phyloP scores from a whole-genome alignment of 2,329 filamentous ascomycete genomes.

The Sclerotinia subarctica region DNA sequence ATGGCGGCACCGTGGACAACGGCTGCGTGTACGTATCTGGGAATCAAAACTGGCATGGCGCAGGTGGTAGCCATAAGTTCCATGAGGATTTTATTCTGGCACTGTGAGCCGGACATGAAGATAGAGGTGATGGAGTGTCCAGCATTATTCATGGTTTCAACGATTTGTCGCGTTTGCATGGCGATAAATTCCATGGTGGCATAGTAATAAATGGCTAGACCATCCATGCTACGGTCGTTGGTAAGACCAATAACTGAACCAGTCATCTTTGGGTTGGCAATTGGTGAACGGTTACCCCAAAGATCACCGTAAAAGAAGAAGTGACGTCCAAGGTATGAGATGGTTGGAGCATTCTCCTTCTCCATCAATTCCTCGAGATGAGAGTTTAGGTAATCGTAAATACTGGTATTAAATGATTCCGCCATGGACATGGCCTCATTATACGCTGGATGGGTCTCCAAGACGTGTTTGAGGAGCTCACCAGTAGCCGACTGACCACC shows the following conservation, averaged over 20 bases:
- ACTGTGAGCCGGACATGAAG: conserved; percentile 98
- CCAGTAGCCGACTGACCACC: conserved; percentile 96
- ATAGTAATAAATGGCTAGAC: conserved; percentile 89
- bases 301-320: conserved; percentile 99
- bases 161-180: conserved; percentile 91
- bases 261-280: conserved; percentile 91
- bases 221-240: conserved; percentile 81
- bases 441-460: conserved; percentile 92
- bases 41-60: conserved; percentile 88
- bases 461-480: conserved; percentile 87
- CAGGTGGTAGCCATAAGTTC: conserved; percentile 86
- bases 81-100: conserved; percentile 93
- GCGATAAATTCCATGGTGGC: conserved; percentile 98
- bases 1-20: conserved; percentile 98
- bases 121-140: conserved; percentile 88
- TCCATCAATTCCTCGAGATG: conserved; percentile 76
- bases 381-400: conserved; percentile 92
- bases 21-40: conserved; percentile 88
- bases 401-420: conserved; percentile 78
- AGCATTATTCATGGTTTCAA: conserved; percentile 86
- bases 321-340: conserved; percentile 85
- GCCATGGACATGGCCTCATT: conserved; percentile 75
- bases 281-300: conserved; percentile 92
- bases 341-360: conserved; percentile 65
- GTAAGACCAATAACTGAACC: conserved; percentile 84